phyloP scores from a whole-genome alignment of 768 basidiomycete genomes.

The Auriculariales sp. region DNA sequence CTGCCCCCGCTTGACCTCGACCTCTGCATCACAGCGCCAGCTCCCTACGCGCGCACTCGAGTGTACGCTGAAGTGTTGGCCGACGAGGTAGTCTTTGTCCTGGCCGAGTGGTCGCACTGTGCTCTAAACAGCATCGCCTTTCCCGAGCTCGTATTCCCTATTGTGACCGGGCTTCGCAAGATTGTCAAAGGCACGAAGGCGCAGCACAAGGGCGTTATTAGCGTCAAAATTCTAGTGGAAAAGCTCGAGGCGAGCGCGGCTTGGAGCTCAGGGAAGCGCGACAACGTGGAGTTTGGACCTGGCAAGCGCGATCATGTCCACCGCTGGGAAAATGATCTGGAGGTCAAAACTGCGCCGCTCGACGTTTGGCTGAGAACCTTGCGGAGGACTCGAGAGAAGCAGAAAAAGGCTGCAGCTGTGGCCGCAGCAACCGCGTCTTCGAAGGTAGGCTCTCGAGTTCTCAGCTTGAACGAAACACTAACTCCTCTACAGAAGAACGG shows the following conservation, averaged over 20 bases:
- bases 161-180: constrained; percentile 56
- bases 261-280: constrained; percentile 64
- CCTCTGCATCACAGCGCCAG: constrained; percentile 71
- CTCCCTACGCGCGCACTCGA: constrained; percentile 77
- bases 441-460: too few relatives aligned
- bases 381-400: constrained; percentile 66
- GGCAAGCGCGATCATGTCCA: constrained; percentile 53
- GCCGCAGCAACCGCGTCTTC: not conserved
- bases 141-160: constrained; percentile 80
- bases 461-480: too few relatives aligned
- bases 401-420: constrained; percentile 22
- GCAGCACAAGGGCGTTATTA: constrained; percentile 39
- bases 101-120: constrained; percentile 69
- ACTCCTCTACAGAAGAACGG: too few relatives aligned
- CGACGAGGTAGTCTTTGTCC: constrained; percentile 66
- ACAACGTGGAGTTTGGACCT: constrained; percentile 61
- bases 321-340: constrained; percentile 52
- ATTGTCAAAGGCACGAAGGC: constrained; percentile 44
- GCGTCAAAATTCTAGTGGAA: constrained; percentile 67
- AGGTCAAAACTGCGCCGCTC: constrained; percentile 50
- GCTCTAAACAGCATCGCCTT: constrained; percentile 57
- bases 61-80: constrained; percentile 70
- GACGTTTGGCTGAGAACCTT: constrained; percentile 71
- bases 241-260: constrained; percentile 70
- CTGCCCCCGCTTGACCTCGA: constrained; percentile 84